Conservation (phyloP, 495 filamentous ascomycete species). For the Aspergillus coremiiformis region DNA sequence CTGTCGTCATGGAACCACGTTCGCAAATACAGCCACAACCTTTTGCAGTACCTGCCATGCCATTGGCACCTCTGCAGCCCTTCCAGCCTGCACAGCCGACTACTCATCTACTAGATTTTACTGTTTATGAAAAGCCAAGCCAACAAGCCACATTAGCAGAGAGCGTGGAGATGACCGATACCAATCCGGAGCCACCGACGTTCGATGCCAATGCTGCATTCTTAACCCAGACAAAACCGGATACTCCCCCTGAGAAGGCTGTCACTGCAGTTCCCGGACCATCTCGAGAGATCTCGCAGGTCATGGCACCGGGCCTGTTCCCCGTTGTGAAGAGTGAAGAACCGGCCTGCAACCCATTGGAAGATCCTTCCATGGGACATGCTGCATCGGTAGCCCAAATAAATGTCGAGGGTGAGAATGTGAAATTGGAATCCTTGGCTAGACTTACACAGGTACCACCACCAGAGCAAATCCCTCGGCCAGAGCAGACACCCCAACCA, state of each 20-base stretch:
- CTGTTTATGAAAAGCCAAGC: slow-evolving; percentile 2
- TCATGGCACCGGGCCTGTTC: neutral
- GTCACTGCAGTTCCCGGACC: neutral
- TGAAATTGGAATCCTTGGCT: slow-evolving; percentile 2
- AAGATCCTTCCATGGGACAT: neutral
- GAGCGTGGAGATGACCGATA: slow-evolving; percentile 21
- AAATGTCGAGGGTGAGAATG: neutral
- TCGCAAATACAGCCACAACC: slow-evolving; percentile 5
- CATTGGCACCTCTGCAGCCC: slow-evolving; percentile 8
- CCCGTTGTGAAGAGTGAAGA: neutral
- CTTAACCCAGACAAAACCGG: neutral
- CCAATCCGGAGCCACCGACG: neutral
- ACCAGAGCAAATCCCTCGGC: slow-evolving; percentile 1
- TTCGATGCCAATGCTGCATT: neutral
- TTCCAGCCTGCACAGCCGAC: neutral
- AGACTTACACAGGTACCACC: neutral
- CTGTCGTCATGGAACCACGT: slow-evolving; percentile 15
- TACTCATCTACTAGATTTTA: neutral
- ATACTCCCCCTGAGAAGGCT: neutral
- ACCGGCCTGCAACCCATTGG: neutral
- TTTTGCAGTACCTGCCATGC: neutral
- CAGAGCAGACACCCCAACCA: neutral
- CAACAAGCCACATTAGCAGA: slow-evolving; percentile 22
- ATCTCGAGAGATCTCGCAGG: neutral
- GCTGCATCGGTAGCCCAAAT: neutral